These are phyloP conservation scores for Coemansia sp. DNA, from an alignment of 192 early-diverging fungal genomes.

Conservation along the genomic window DNA sequence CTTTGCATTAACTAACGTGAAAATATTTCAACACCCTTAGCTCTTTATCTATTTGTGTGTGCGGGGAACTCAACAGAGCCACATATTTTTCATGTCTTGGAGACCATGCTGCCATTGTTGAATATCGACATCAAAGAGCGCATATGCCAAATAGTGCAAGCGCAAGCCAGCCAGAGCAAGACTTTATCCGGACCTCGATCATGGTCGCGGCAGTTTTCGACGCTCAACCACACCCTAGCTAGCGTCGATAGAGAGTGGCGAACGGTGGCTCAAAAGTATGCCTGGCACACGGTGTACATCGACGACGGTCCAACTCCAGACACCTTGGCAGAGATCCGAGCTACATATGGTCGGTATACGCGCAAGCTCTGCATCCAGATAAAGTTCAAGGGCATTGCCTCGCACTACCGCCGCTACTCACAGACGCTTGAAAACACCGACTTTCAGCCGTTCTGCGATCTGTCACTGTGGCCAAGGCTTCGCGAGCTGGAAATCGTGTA, in stretches of 20 bases:
- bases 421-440: constrained; percentile 35
- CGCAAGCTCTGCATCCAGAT: constrained; percentile 42
- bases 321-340: constrained; percentile 16
- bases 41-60: neutral
- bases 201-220: constrained; percentile 31
- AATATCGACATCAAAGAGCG: constrained; percentile 50
- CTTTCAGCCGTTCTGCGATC: constrained; percentile 46
- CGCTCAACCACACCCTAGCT: constrained; percentile 17
- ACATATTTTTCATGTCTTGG: neutral
- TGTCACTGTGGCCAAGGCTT: constrained; percentile 33
- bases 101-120: constrained; percentile 19
- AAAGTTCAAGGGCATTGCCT: constrained; percentile 40
- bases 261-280: constrained; percentile 30
- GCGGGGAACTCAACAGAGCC: neutral
- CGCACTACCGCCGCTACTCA: constrained; percentile 46
- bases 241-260: constrained; percentile 49
- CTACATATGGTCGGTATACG: constrained; percentile 22
- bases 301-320: constrained; percentile 14
- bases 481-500: constrained; percentile 46
- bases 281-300: constrained; percentile 50
- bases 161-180: neutral
- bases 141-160: constrained; percentile 37
- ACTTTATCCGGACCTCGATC: neutral
- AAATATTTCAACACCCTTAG: neutral
- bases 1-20: neutral